phyloP scores from a whole-genome alignment of 805 yeast species.

The Monosporozyma aquatica region DNA sequence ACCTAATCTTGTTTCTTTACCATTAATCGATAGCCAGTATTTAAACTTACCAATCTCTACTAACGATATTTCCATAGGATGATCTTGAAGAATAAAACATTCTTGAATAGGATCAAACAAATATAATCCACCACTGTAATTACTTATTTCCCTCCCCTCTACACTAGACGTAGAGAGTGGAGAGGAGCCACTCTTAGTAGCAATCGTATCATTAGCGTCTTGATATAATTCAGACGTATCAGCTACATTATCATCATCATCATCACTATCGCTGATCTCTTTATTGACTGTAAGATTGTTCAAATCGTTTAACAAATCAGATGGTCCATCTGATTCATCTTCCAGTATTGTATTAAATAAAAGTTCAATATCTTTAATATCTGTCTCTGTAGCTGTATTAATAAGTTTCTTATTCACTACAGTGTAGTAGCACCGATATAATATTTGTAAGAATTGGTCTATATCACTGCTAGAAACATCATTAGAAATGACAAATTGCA shows the following conservation, averaged over 20 bases:
- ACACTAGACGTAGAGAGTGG: slow-evolving; percentile 9
- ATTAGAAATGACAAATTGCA: slow-evolving; percentile 67
- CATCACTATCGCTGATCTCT: slow-evolving; percentile 10
- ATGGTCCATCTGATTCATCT: slow-evolving; percentile 9
- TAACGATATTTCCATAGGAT: slow-evolving; percentile 31
- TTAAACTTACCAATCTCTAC: slow-evolving; percentile 41
- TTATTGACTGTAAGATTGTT: neutral
- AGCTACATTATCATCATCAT: slow-evolving; percentile 5
- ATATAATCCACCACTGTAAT: slow-evolving; percentile 33
- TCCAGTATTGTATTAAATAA: slow-evolving; percentile 12
- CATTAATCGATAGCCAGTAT: slow-evolving; percentile 42
- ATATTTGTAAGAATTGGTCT: slow-evolving; percentile 51
- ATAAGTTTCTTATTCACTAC: slow-evolving; percentile 55
- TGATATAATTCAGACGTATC: slow-evolving; percentile 6
- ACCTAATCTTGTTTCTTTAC: slow-evolving; percentile 30
- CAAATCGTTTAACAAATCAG: neutral
- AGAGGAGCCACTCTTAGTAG: neutral
- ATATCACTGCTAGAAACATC: slow-evolving; percentile 43
- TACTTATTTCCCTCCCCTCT: slow-evolving; percentile 14
- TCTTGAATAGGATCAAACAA: slow-evolving; percentile 47
- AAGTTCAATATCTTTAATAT: slow-evolving; percentile 48
- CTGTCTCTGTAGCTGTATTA: slow-evolving; percentile 35
- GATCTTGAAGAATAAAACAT: slow-evolving; percentile 38
- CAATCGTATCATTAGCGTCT: slow-evolving; percentile 15
- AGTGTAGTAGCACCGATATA: slow-evolving; percentile 67